Base-by-base conservation (phyloP, 768 basidiomycete genomes). In the Megacollybia marginata region DNA sequence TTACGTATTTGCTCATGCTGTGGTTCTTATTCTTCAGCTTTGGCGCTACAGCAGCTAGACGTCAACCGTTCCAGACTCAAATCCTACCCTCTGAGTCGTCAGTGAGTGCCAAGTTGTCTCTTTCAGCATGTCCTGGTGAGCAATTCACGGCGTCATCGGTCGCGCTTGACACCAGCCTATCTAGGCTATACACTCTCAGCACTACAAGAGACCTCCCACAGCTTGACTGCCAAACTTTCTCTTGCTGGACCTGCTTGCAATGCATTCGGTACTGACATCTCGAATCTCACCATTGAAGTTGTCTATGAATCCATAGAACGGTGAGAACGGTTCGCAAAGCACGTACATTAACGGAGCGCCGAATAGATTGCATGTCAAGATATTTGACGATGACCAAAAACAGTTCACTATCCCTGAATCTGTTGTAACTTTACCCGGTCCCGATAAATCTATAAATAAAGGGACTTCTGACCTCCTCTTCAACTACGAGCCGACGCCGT, bases 351-450 rank as follows among this genome's bases (percentile, higher is more conserved):
- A 43, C 23, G 44, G 31, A 43, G 43, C 36, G 13, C 18, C 36
- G 11, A 43, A 19, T 48, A 86, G 85, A 43, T 67, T 88, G 5
- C 86, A 79, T 47, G 82, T 88, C 36, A 78, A 83, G 53, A 80
- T 88, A 9, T 78, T 69, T 54, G 85, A 88, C 60, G 75, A 75
- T 1, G 72, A 65, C 7, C 68, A 79, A 38, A 54, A 71, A 44
- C 88, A 89, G 58, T 90, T 82, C 64, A 79, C 76, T 6, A 72
- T 90, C 35, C 86, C 86, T 0, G 61, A 75, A 31, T 74, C 69
- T 62, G 65, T 74, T 47, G 65, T 84, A 33, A 52, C 69, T n/a
- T 69, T 70, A 2, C 75, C 79, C 15, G 18, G 60, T 3, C 53
- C 63, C 5, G 65, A 75, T 4, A 61, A 58, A 0, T 53, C 56